Percentiles rank a stretch among this genome's conserved stretches.
These are phyloP conservation scores for Zostera marina DNA, from an alignment of 116 monocot genomes.

Conservation along the genomic window DNA sequence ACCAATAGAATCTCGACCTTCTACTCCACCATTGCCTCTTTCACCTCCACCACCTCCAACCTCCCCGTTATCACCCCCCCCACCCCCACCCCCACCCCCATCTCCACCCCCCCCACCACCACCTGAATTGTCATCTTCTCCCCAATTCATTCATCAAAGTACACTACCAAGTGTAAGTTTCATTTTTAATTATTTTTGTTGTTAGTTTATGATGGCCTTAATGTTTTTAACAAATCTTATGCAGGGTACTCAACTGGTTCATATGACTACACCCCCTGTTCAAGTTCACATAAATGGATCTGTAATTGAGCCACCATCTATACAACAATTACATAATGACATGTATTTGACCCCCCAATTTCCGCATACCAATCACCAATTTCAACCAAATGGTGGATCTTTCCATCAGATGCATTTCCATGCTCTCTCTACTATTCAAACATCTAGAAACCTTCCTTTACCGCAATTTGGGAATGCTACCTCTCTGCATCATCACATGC, in stretches of 20 bases:
- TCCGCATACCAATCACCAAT: conserved; percentile 30
- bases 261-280: conserved; percentile 17
- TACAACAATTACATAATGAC: conserved; percentile 28
- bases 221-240: conserved; percentile 4
- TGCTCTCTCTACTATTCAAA: conserved; percentile 18
- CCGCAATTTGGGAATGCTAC: conserved; percentile 8
- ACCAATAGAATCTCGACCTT: conserved; percentile 36
- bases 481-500: conserved; percentile 6
- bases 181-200: conserved; percentile 2
- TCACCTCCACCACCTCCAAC: conserved; percentile 21
- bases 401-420: conserved; percentile 30
- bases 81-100: conserved; percentile 20
- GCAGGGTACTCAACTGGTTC: conserved; percentile 19
- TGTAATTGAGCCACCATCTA: conserved; percentile 4
- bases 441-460: conserved; percentile 16
- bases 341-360: conserved; percentile 25
- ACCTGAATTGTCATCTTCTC: conserved; percentile 12
- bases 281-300: conserved; percentile 14
- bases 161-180: conserved; percentile 37
- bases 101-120: conserved; percentile 18
- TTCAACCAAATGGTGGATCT: conserved; percentile 33
- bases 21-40: conserved; percentile 32
- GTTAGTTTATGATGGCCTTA: neutral
- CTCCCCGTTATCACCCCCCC: conserved; percentile 23
- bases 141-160: conserved; percentile 25